Evolutionary conservation across 2,329 filamentous ascomycete species (phyloP), one percentile per base, ranked within the genome.

Genomic region (Septoria linicola): DNA sequence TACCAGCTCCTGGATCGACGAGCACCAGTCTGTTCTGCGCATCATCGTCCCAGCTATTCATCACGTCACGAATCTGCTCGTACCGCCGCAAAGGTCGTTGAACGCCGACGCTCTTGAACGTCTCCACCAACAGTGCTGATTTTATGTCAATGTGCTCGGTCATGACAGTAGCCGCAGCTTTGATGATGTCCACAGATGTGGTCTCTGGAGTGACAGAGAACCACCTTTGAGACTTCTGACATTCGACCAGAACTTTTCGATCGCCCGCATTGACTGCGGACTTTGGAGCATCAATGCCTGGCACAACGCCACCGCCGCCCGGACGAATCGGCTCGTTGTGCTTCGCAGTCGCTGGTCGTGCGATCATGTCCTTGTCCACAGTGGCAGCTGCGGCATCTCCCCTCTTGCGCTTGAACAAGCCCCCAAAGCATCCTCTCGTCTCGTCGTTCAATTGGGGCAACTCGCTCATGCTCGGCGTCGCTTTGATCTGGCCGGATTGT

Each of bases 41-140:
- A 67, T 96, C 90, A 36, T 79, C 77, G 54, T 95, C 88, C 92
- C 92, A 97, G 0, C 90, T 95, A 68, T 95, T 95, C 79, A 96
- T 81, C 17, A 96, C 81, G 63, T 96, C 89, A 53, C 89, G 82
- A 25, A 97, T 80, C 55, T 82, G 83, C 72, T 97, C 92, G 66
- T 96, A 96, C 32, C 83, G 84, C 34, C 92, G 85, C 20, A 97
- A 72, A 1, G 88, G 86, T 32, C 92, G 83, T 68, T 95, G 88
- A 1, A 97, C 76, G 23, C 89, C 89, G 1, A 93, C 78, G 37
- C 83, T 79, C 16, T 77, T 73, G 67, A 90, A 96, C 16, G 80
- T 82, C 68, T 97, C 92, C 14, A 90, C 70, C 8, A 96, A 68
- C n/a, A 93, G 78, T 45, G 84, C 86, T 10, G 77, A 80, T 8